These are phyloP conservation scores for Penicillium longicatenatum DNA, from an alignment of 495 filamentous ascomycete genomes.

Conservation along the genomic window DNA sequence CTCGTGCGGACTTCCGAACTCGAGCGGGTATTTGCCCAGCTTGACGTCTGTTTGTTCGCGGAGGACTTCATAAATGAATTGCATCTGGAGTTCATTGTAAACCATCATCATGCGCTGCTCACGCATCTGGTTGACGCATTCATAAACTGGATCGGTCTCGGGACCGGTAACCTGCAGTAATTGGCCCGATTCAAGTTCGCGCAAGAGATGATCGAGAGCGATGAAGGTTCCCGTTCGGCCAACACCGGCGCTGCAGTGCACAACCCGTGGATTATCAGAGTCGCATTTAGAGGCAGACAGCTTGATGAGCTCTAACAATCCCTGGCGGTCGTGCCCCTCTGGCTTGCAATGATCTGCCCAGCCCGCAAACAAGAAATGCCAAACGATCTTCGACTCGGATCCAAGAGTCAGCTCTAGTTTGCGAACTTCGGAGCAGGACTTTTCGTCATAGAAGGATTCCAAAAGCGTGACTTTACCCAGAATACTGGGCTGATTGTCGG, in stretches of 20 bases:
- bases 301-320: slow-evolving; percentile 76
- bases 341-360: slow-evolving; percentile 96
- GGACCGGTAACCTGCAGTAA: slow-evolving; percentile 50
- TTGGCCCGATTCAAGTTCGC: slow-evolving; percentile 75
- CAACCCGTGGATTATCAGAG: slow-evolving; percentile 75
- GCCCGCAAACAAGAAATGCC: slow-evolving; percentile 86
- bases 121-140: slow-evolving; percentile 78
- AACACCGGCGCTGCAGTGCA: slow-evolving; percentile 94
- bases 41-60: slow-evolving; percentile 67
- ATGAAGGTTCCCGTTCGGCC: slow-evolving; percentile 95
- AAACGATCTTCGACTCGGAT: slow-evolving; percentile 69
- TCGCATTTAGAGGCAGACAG: slow-evolving; percentile 72
- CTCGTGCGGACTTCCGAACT: slow-evolving; percentile 28
- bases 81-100: slow-evolving; percentile 81
- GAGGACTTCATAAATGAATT: slow-evolving; percentile 88
- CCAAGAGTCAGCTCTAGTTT: slow-evolving; percentile 57
- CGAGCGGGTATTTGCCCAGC: slow-evolving; percentile 32
- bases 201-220: slow-evolving; percentile 84
- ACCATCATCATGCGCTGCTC: slow-evolving; percentile 97
- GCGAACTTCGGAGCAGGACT: slow-evolving; percentile 55
- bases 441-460: slow-evolving; percentile 47
- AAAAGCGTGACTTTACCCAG: slow-evolving; percentile 51
- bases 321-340: slow-evolving; percentile 72
- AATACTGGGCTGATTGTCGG: slow-evolving; percentile 17
- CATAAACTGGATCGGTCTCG: slow-evolving; percentile 63